Evolutionary conservation across 352 stramenopile genomes (phyloP), one percentile per base, ranked within the genome.

Genomic region (Phytophthora lateralis): DNA sequence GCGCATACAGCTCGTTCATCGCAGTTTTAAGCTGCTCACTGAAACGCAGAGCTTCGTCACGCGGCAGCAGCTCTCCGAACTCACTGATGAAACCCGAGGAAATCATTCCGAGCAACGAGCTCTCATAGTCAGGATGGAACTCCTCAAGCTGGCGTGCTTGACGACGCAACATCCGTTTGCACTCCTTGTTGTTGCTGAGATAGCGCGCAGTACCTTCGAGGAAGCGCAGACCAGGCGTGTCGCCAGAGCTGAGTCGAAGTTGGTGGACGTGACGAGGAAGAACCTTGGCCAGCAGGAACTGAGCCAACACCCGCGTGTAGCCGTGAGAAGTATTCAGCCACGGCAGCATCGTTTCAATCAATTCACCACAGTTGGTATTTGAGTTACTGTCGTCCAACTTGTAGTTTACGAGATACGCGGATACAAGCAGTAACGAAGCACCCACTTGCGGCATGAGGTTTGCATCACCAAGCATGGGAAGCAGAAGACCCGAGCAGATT

Each of bases 171-270:
- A 95, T 90, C 44, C 85, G 78, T 52, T 93, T 95, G 62, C 73
- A 80, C 45, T 95, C 85, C 60, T 93, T 93, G 68, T 93, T 95
- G 39, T 83, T 75, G 53, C 80, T 95, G 50, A 95, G 30, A 56
- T 84, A 95, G 12, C 70, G 63, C 24, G 75, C 68, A 7, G 84
- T 86, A 0, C 74, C 65, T 41, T 80, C 45, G 15, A 93, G 66
- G 20, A 92, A 91, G 5, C 57, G 50, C 21, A 83, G 43, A 32
- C 80, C 74, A 1, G 73, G 60, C 9, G 56, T 49, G 24, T 59
- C 38, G 4, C 14, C 60, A 26, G 32, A 58, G 41, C 18, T 43
- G 18, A 58, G 29, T 26, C 64, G 35, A 2, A 69, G 63, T 18
- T 78, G 63, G 39, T 89, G 71, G 18, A 92, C 39, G 21, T 86